Evolutionary conservation across 108 stramenopile genomes (phyloP).

Genomic region (Aurantiochytrium sp.): DNA sequence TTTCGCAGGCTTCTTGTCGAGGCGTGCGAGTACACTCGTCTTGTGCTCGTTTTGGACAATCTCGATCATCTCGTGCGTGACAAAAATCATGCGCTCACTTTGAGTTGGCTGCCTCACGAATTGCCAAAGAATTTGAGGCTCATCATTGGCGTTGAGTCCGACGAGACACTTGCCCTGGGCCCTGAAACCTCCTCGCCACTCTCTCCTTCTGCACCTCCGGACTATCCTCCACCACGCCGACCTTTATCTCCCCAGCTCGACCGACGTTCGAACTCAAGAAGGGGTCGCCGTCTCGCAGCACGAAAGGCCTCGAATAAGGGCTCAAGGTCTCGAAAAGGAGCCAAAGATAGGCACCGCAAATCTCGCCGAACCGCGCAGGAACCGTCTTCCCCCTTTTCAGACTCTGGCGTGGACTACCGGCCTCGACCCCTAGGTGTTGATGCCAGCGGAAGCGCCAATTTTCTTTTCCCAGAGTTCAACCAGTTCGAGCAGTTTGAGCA

Average conservation of each 20-base stretch:
- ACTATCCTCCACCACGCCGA: neutral
- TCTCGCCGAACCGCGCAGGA: neutral
- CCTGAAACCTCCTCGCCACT: neutral
- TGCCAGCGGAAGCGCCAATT: neutral
- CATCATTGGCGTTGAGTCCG: neutral
- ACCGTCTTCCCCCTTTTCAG: neutral
- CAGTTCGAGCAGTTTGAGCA: neutral
- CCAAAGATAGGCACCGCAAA: too few species aligned
- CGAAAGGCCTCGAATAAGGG: neutral
- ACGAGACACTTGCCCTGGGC: neutral
- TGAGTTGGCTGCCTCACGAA: neutral
- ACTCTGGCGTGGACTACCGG: conserved; percentile 1
- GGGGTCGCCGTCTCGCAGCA: neutral
- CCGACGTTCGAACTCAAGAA: too few species aligned
- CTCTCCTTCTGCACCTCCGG: neutral
- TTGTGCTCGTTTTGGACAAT: neutral
- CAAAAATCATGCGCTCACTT: conserved; percentile 6
- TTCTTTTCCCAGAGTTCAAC: neutral
- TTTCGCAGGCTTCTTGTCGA: neutral
- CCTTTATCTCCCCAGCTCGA: neutral
- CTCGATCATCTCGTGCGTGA: conserved; percentile 3
- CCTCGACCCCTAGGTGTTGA: neutral
- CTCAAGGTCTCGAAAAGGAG: neutral
- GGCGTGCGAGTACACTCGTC: neutral
- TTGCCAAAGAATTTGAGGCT: neutral